Conservation (phyloP, 768 basidiomycete species). For the Amanita phalloides region DNA sequence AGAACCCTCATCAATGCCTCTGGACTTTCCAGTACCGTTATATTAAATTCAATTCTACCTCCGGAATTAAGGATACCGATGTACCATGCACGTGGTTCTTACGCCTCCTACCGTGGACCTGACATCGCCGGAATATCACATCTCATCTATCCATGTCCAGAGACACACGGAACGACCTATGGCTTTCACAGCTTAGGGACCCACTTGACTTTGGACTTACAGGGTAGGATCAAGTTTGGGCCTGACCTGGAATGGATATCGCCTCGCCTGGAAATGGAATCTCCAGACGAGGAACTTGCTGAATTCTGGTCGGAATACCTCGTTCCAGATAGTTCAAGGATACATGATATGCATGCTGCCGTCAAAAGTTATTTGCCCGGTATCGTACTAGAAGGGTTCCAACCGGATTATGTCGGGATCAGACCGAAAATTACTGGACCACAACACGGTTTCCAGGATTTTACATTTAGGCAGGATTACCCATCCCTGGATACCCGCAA, state of each 20-base stretch:
- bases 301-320: slow-evolving; percentile 75
- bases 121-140: slow-evolving; percentile 57
- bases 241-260: slow-evolving; percentile 87
- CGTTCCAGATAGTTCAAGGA: slow-evolving; percentile 46
- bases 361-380: slow-evolving; percentile 68
- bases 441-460: slow-evolving; percentile 74
- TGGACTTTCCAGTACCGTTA: slow-evolving; percentile 60
- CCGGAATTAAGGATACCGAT: slow-evolving; percentile 50
- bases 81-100: slow-evolving; percentile 79
- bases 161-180: slow-evolving; percentile 42
- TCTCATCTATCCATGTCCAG: slow-evolving; percentile 89
- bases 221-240: slow-evolving; percentile 81
- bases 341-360: slow-evolving; percentile 57
- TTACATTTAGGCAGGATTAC: slow-evolving; percentile 59
- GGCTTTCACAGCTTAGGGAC: slow-evolving; percentile 84
- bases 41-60: slow-evolving; percentile 62
- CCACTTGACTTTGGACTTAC: slow-evolving; percentile 81
- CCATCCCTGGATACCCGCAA: slow-evolving; percentile 24
- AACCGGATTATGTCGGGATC: slow-evolving; percentile 78
- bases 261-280: slow-evolving; percentile 20
- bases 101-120: slow-evolving; percentile 78
- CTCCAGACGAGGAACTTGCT: slow-evolving; percentile 27
- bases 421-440: slow-evolving; percentile 82
- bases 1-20: slow-evolving; percentile 75
- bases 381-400: slow-evolving; percentile 47